Percentiles rank a stretch among this genome's conserved stretches.
Evolutionary conservation across 2,329 filamentous ascomycete genomes (phyloP).

Genomic region (Xylariomycetidae sp.): DNA sequence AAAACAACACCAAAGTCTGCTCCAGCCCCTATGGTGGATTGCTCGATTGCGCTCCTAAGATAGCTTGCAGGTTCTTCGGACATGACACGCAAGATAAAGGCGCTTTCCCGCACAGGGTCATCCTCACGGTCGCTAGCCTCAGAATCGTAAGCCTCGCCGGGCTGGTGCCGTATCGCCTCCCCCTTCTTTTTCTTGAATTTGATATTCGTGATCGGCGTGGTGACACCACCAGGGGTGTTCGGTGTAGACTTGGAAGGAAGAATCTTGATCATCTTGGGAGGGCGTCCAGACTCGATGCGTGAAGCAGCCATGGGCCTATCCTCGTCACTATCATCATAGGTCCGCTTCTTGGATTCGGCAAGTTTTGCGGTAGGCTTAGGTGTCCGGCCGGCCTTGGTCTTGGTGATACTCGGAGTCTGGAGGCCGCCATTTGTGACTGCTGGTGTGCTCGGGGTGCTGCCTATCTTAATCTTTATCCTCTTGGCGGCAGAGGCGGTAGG

Average conservation of each 20-base stretch:
- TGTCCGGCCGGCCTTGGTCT: slow-evolving; percentile 57
- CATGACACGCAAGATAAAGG: slow-evolving; percentile 84
- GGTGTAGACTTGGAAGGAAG: slow-evolving; percentile 29
- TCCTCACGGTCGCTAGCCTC: slow-evolving; percentile 86
- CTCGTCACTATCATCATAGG: slow-evolving; percentile 51
- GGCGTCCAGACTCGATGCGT: slow-evolving; percentile 28
- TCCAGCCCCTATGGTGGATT: slow-evolving; percentile 75
- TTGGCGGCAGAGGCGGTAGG: slow-evolving; percentile 25
- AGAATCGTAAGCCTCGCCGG: slow-evolving; percentile 91
- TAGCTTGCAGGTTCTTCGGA: slow-evolving; percentile 85
- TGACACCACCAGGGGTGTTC: slow-evolving; percentile 23
- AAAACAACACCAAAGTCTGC: slow-evolving; percentile 80
- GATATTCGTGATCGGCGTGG: slow-evolving; percentile 34
- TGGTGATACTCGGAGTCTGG: slow-evolving; percentile 27
- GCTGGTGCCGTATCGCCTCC: slow-evolving; percentile 62
- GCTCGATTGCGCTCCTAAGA: slow-evolving; percentile 68
- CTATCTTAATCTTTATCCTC: slow-evolving; percentile 37
- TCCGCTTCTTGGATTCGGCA: slow-evolving; percentile 56
- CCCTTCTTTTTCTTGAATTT: slow-evolving; percentile 64
- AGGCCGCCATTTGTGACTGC: slow-evolving; percentile 18
- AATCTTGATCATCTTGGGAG: slow-evolving; percentile 52
- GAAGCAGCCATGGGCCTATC: slow-evolving; percentile 31
- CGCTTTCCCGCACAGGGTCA: slow-evolving; percentile 85
- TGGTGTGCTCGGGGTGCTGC: slow-evolving; percentile 25
- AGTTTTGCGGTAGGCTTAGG: slow-evolving; percentile 56